A percentile compares a stretch with the other conserved stretches of the same genome.
Evolutionary conservation across 1,284 basidiomycete species (phyloP).

Genomic region (Malassezia equina): DNA sequence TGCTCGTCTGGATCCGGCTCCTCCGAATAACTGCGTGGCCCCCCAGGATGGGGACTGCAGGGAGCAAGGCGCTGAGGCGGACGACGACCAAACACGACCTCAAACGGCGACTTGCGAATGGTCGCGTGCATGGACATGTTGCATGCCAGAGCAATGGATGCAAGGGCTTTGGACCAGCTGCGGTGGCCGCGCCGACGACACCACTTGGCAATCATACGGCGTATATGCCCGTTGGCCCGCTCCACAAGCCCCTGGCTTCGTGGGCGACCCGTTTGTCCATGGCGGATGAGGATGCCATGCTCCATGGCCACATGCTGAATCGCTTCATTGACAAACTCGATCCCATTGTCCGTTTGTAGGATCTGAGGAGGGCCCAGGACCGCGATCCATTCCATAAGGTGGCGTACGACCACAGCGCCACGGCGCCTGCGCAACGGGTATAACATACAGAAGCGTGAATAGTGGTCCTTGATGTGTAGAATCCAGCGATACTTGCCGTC

Average conservation of each 20-base stretch:
- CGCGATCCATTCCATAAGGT: conserved; percentile 4
- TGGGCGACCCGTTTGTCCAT: conserved; percentile 1
- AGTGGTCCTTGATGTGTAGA: conserved; percentile 9
- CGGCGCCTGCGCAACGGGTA: not conserved
- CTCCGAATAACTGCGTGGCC: not conserved
- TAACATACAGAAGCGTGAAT: conserved; percentile 8
- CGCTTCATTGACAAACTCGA: not conserved
- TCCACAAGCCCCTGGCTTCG: conserved; percentile 6
- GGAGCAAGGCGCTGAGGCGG: not conserved
- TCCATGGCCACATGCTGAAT: not conserved
- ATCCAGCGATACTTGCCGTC: conserved; percentile 8
- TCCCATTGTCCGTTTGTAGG: conserved; percentile 7
- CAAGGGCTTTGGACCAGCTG: not conserved
- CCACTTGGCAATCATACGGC: conserved; percentile 8
- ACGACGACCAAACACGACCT: conserved; percentile 6
- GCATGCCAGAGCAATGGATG: conserved; percentile 3
- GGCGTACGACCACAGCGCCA: not conserved
- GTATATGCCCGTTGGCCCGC: conserved; percentile 10
- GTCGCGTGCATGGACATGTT: conserved; percentile 5
- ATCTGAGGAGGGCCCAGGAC: conserved; percentile 1
- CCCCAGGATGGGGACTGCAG: not conserved
- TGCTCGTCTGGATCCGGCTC: not conserved
- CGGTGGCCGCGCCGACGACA: not conserved
- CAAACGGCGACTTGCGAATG: not conserved
- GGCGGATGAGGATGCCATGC: not conserved